Evolutionary conservation across 441 rosid genomes (phyloP), one percentile per base, ranked within the genome.

Genomic region (Aquilaria agallochum): DNA sequence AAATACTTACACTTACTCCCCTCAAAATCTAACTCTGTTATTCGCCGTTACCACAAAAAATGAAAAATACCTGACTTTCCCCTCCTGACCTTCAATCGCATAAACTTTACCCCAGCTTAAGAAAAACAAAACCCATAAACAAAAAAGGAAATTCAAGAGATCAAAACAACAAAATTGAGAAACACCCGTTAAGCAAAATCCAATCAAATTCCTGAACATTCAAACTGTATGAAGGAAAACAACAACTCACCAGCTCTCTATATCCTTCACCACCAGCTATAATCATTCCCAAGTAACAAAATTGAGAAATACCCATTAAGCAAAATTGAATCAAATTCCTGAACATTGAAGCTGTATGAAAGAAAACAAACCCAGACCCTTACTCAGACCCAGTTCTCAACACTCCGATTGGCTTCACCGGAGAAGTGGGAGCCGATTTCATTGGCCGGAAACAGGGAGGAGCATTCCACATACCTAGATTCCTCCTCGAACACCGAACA

Each of bases 401-500:
- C 31, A 91, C 66, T 4, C 80, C 89, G 0, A 87, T 80, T 8
- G 96, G 93, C 80, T 91, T 91, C 0, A 93, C 97, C 1, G 97
- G 97, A 10, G 96, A 94, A 20, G 90, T 50, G 3, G 96, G 97
- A n/a, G 97, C 95, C 40, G 97, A 94, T 69, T 86, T 94, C 3
- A 90, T 83, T 9, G 96, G 95, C 67, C 96, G 81, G 82, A 94
- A 91, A 31, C 90, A 89, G 10, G 87, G 87, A 57, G 90, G 90
- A 70, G 75, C 92, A 56, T 80, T 86, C 92, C 96, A 80, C 87
- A 69, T 75, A 45, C 88, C 97, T 20, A 20, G 27, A 20, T 20
- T 20, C 27, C 27, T 20, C 27, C 27, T 20, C 27, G 27, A 20
- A 20, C 27, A 1, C 27, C 27, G 1, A 20, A 20, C 27, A 15